Base-by-base conservation (phyloP, 805 yeast species). In the Schwanniomyces pseudopolymorphus region DNA sequence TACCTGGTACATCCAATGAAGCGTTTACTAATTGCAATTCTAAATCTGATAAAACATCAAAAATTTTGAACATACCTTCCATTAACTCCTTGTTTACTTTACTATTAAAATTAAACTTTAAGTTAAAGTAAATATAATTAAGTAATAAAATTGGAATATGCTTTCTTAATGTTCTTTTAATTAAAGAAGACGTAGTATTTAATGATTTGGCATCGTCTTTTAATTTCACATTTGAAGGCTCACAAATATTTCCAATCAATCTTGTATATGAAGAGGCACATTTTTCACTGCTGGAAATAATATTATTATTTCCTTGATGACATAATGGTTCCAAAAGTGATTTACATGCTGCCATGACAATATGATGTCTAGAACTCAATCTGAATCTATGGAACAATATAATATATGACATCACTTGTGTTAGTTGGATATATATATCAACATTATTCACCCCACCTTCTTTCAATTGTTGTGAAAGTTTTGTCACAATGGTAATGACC, bases 331-430 rank as follows among this genome's bases (percentile, higher is more conserved):
- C 76, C 59, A 92, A 64, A 41, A 84, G 64, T 3, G 79, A 66
- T 11, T 76, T 70, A 38, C 85, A 69, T 1, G 77, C 60, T 1
- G 71, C 55, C 6, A 80, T 67, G 2, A 89, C 53, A 39, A 90
- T 57, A 60, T 89, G 96, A 57, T 87, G 83, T 59, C 97, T 80
- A 31, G 84, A 81, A 0, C 84, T 73, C 16, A 91, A 67, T 56
- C 89, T 78, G 58, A 71, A 79, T 44, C 97, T 77, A 56, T 89
- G 94, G 57, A 76, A 76, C 22, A 89, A 66, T 7, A 91, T 61
- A 2, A 87, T 65, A 31, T 77, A 75, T 0, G 96, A 83, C 21
- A 86, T 54, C 0, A 81, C 66, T 44, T 77, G 78, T 5, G 81
- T 70, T 3, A 79, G 52, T 4, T 58, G 50, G 2, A 64, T 45